Evolutionary conservation across 2,329 filamentous ascomycete genomes (phyloP), one percentile per base, ranked within the genome.

Genomic region (Colletotrichum coccodes): DNA sequence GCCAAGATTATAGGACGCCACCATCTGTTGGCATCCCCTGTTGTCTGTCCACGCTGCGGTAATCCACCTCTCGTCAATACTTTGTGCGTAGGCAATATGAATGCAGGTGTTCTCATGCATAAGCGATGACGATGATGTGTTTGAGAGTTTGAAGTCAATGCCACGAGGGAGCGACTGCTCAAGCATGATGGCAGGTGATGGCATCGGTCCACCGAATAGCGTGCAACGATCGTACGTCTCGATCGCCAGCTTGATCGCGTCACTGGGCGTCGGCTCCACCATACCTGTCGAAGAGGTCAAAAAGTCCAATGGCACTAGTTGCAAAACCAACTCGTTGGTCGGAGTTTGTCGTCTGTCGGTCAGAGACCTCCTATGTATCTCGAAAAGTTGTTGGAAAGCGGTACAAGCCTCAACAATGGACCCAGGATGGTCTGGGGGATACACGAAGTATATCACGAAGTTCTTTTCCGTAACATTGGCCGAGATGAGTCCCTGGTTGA

Each of bases 31-130:
- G 68, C 88, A 89, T 2, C 94, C 94, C 30, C 88, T 87, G 72
- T 90, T 93, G 75, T 97, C 93, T 1, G 91, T 93, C 94, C 94
- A 97, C 0, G 92, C 91, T 6, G 90, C 92, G 14, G 91, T 91
- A 42, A 96, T 82, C 94, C 94, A 97, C 9, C 90, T 84, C 23
- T 91, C 89, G 76, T 95, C 92, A 12, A 91, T 84, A 74, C 92
- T 95, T 63, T 90, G 86, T 2, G 92, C 89, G 75, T 97, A 97
- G 1, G 91, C 92, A 50, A 97, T 83, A 76, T 97, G 94, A 34
- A 97, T 89, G 74, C 92, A 92, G 0, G 90, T 92, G 72, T 94
- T 94, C 76, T 96, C 93, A 63, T 92, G 89, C 60, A 96, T 83
- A 6, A 95, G 82, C 21, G 94, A 92, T 21, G 89, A 87, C 0